A percentile compares a stretch with the other conserved stretches of the same genome.
Conservation (phyloP, 208 protist genomes). For the Trypanosoma avium region DNA sequence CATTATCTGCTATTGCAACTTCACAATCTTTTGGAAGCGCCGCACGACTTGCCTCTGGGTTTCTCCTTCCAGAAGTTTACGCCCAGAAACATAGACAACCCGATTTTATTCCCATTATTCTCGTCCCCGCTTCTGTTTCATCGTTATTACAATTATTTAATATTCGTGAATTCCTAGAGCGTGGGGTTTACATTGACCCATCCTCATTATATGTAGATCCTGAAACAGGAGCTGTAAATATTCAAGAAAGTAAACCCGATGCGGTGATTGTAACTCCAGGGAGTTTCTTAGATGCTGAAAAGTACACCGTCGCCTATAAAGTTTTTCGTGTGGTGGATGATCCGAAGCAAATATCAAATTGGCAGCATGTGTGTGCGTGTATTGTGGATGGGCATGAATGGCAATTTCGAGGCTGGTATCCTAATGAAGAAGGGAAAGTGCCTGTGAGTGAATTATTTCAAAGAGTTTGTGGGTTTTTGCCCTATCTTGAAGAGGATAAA, state of each 20-base stretch:
- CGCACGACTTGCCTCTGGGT: conserved; percentile 50
- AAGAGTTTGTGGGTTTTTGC: conserved; percentile 73
- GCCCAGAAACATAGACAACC: conserved; percentile 40
- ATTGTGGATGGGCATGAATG: conserved; percentile 77
- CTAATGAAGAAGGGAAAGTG: conserved; percentile 31
- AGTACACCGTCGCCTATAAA: conserved; percentile 64
- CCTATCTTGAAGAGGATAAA: conserved; percentile 90
- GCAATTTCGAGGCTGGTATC: conserved; percentile 79
- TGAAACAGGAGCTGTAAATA: conserved; percentile 64
- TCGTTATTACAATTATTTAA: conserved; percentile 84
- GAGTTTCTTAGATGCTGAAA: conserved; percentile 68
- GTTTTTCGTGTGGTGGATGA: conserved; percentile 84
- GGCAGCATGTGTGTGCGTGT: conserved; percentile 85
- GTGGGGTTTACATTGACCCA: conserved; percentile 79
- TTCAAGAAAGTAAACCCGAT: conserved; percentile 71
- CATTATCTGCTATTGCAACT: not conserved
- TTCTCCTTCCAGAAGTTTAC: conserved; percentile 42
- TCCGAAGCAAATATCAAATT: conserved; percentile 64
- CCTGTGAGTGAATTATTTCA: conserved; percentile 70
- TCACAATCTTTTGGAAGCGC: conserved; percentile 34
- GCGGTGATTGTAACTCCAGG: conserved; percentile 68
- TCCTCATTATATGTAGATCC: conserved; percentile 64
- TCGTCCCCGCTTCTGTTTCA: conserved; percentile 68
- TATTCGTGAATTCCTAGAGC: conserved; percentile 77
- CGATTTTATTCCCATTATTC: conserved; percentile 85